Conservation (phyloP, 148 eudicot genomes). For the Rheum nobile region DNA sequence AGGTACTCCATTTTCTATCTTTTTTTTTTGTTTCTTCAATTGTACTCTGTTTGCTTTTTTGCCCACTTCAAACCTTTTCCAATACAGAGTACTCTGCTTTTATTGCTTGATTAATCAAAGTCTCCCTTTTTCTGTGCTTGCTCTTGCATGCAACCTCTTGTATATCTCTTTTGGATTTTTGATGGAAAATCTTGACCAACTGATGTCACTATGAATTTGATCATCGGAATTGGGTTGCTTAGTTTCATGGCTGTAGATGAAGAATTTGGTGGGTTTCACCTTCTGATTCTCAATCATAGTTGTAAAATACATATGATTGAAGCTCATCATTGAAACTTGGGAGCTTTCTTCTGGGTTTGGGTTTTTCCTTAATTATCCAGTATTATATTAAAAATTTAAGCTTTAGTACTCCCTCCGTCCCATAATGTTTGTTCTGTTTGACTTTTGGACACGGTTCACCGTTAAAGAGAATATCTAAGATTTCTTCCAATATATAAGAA, state of each 20-base stretch:
- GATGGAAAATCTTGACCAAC: background rate
- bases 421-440: no score
- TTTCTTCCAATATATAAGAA: no score
- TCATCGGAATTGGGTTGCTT: background rate
- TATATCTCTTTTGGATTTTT: background rate
- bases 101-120: no score
- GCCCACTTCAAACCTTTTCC: background rate
- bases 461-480: no score
- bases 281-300: background rate
- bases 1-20: background rate
- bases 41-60: background rate
- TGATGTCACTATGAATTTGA: background rate
- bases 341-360: background rate
- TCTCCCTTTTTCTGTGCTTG: no score
- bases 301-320: background rate
- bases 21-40: background rate
- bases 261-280: background rate
- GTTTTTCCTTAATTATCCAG: background rate
- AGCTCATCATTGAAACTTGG: background rate
- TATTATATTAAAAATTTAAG: background rate
- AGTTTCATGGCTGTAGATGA: background rate
- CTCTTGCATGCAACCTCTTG: background rate
- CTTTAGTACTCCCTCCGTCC: no score
- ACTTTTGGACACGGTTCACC: no score
- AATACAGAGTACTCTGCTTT: background rate